A percentile compares a stretch with the other conserved stretches of the same genome.
Conservation (phyloP, 208 protist genomes). For the Angomonas ambiguus region DNA sequence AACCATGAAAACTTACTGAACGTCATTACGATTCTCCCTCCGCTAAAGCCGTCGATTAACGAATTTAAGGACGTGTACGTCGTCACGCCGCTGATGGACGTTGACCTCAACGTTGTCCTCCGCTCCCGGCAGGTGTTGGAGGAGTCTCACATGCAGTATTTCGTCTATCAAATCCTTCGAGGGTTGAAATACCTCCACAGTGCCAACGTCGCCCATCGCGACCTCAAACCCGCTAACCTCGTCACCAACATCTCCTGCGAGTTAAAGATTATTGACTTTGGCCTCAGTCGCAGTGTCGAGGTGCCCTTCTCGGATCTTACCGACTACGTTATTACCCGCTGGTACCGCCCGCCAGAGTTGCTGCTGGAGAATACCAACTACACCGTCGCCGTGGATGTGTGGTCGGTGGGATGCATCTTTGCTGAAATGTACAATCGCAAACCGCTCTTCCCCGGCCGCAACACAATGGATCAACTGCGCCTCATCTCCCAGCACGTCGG, state of each 20-base stretch:
- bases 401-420: constrained; percentile 94
- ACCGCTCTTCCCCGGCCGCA: constrained; percentile 85
- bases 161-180: constrained; percentile 85
- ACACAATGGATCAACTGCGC: constrained; percentile 90
- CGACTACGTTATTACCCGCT: constrained; percentile 93
- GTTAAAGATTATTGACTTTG: constrained; percentile 92
- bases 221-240: constrained; percentile 89
- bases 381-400: constrained; percentile 87
- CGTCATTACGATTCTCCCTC: constrained; percentile 92
- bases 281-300: constrained; percentile 81
- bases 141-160: constrained; percentile 81
- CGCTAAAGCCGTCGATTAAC: constrained; percentile 74
- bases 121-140: constrained; percentile 90
- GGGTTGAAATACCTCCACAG: constrained; percentile 89
- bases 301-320: constrained; percentile 79
- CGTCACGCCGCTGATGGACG: constrained; percentile 96
- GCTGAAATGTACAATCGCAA: constrained; percentile 95
- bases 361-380: constrained; percentile 88
- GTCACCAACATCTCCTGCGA: constrained; percentile 83
- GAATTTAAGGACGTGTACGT: constrained; percentile 95
- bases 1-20: constrained; percentile 91
- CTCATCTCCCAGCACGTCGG: constrained; percentile 91
- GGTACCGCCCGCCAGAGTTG: constrained; percentile 94
- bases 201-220: constrained; percentile 86
- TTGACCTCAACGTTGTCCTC: constrained; percentile 94